phyloP scores from a whole-genome alignment of 257 asterid genomes.

The Parsonsia alboflavescens region DNA sequence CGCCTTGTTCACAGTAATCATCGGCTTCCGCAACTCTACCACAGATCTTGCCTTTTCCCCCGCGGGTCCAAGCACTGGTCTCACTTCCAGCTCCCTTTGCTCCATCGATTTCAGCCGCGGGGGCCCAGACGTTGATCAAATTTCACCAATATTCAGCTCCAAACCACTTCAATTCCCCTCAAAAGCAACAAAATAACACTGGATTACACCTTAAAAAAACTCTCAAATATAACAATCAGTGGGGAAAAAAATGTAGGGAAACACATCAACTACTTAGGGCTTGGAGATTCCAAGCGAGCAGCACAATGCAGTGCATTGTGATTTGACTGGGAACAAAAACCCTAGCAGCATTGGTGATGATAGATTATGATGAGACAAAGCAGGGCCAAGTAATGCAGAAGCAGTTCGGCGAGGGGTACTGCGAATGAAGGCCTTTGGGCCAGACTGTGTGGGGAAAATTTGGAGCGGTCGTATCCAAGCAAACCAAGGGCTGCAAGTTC shows the following conservation, averaged over 20 bases:
- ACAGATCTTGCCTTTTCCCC: no score
- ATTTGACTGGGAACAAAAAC: no score
- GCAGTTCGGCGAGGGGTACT: background rate
- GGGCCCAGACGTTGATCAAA: conserved; percentile 86
- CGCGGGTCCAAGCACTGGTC: conserved; percentile 78
- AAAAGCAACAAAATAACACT: background rate
- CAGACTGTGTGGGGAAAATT: background rate
- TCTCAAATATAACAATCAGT: background rate
- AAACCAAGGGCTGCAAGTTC: conserved; percentile 28
- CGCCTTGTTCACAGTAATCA: no score
- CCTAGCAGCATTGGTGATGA: conserved; percentile 5
- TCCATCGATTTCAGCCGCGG: conserved; percentile 55
- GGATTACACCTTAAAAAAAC: background rate
- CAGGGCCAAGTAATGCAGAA: background rate
- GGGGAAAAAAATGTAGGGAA: no score
- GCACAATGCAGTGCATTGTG: conserved; percentile 11
- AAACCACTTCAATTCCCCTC: no score
- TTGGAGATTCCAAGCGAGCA: background rate
- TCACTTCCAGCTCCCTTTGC: conserved; percentile 44
- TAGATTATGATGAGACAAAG: conserved; percentile 1
- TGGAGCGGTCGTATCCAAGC: conserved; percentile 11
- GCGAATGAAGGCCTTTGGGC: background rate
- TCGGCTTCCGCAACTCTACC: no score
- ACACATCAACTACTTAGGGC: conserved; percentile 5
- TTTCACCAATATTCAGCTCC: no score